Evolutionary conservation across 2,329 filamentous ascomycete species (phyloP).

Genomic region (Coleophoma cylindrospora): DNA sequence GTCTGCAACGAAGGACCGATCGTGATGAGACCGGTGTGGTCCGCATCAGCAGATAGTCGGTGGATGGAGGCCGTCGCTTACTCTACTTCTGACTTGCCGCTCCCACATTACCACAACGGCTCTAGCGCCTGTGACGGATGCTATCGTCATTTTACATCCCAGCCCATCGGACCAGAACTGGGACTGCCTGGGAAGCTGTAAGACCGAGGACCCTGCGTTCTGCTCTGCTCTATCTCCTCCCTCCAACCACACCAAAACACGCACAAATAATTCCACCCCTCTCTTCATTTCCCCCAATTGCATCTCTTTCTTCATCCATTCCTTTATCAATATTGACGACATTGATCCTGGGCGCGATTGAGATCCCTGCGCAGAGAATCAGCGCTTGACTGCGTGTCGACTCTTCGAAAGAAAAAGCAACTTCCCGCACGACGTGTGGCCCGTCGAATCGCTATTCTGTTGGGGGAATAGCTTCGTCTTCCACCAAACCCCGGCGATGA

Average conservation of each 20-base stretch:
- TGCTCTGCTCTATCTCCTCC: background rate
- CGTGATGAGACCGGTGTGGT: too few relatives aligned
- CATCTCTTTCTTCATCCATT: background rate
- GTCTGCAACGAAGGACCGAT: too few relatives aligned
- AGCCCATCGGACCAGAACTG: background rate
- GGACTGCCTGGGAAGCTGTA: background rate
- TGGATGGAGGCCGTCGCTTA: too few relatives aligned
- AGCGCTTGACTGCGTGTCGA: conserved; percentile 1
- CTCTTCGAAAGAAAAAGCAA: background rate
- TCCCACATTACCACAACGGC: too few relatives aligned
- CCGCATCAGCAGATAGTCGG: too few relatives aligned
- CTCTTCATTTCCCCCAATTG: background rate
- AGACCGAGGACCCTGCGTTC: background rate
- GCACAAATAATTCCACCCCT: background rate
- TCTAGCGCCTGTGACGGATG: too few relatives aligned
- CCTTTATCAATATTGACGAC: background rate
- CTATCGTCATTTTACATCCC: background rate
- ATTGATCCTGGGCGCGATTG: background rate
- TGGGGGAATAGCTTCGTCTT: background rate
- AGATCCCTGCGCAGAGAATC: background rate
- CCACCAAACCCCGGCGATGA: conserved; percentile 9
- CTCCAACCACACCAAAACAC: background rate
- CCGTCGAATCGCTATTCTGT: background rate
- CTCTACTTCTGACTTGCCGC: too few relatives aligned
- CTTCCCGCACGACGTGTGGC: background rate